A percentile compares a stretch with the other conserved stretches of the same genome.
Conservation (phyloP, 2,329 filamentous ascomycete species). For the Beauveria varroae region DNA sequence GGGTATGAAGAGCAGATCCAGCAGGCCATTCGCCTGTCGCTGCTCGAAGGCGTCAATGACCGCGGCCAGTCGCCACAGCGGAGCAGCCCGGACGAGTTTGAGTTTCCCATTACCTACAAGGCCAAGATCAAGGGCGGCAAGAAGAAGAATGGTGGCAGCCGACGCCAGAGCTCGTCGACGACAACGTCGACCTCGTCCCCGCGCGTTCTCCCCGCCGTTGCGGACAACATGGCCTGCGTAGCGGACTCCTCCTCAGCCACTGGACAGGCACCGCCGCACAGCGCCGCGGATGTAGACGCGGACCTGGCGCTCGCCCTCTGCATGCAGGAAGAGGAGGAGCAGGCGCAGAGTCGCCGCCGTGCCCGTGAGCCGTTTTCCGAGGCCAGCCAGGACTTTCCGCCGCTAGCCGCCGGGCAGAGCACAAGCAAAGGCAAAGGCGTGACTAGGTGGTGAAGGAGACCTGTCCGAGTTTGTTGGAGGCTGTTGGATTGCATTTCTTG, state of each 20-base stretch:
- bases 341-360: not conserved
- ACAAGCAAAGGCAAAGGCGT: slow-evolving; percentile 37
- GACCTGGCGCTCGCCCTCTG: slow-evolving; percentile 54
- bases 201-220: slow-evolving; percentile 23
- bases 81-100: slow-evolving; percentile 39
- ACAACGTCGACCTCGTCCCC: slow-evolving; percentile 20
- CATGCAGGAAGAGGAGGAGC: slow-evolving; percentile 40
- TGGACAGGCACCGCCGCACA: not conserved
- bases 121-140: slow-evolving; percentile 36
- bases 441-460: slow-evolving; percentile 18
- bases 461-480: not conserved
- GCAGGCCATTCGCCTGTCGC: slow-evolving; percentile 53
- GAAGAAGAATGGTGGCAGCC: slow-evolving; percentile 23
- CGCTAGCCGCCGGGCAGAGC: slow-evolving; percentile 28
- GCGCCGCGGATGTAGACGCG: slow-evolving; percentile 33
- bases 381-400: slow-evolving; percentile 30
- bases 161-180: slow-evolving; percentile 21
- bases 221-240: slow-evolving; percentile 22
- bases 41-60: slow-evolving; percentile 49
- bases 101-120: slow-evolving; percentile 37
- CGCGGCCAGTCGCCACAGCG: slow-evolving; percentile 34
- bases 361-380: not conserved
- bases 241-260: slow-evolving; percentile 15
- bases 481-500: not conserved
- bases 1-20: slow-evolving; percentile 56